Percentiles rank a stretch among this genome's conserved stretches.
Evolutionary conservation across 2,329 filamentous ascomycete genomes (phyloP).

Genomic region (Monosporascus sp.): DNA sequence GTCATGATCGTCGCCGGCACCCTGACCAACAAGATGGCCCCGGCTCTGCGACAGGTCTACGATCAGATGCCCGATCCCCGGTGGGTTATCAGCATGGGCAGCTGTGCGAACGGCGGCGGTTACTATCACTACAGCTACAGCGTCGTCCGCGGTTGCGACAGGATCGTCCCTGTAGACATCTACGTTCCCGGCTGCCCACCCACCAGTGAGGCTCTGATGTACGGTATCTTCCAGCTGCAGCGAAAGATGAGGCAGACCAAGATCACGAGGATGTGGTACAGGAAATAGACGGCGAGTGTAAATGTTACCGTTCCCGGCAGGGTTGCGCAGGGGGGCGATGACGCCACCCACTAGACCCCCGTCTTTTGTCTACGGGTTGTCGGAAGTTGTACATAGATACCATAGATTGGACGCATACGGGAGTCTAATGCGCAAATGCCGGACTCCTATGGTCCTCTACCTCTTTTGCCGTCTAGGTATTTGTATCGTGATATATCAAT

Average conservation of each 20-base stretch:
- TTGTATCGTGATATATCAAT: too few relatives aligned
- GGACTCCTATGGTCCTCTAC: not conserved
- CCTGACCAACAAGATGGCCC: slow-evolving; percentile 94
- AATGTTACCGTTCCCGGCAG: too few relatives aligned
- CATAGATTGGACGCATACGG: not conserved
- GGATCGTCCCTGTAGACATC: slow-evolving; percentile 73
- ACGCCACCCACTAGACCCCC: not conserved
- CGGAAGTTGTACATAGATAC: not conserved
- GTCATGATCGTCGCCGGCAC: slow-evolving; percentile 94
- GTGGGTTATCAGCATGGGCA: slow-evolving; percentile 82
- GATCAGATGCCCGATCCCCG: slow-evolving; percentile 92
- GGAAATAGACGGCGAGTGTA: slow-evolving; percentile 36
- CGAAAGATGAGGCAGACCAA: slow-evolving; percentile 64
- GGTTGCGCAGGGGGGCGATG: too few relatives aligned
- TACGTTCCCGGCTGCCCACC: slow-evolving; percentile 73
- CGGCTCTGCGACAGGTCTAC: slow-evolving; percentile 83
- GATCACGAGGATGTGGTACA: slow-evolving; percentile 53
- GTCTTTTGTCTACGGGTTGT: not conserved
- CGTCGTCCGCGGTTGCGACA: slow-evolving; percentile 69
- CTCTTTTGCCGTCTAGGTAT: too few relatives aligned
- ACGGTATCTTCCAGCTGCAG: slow-evolving; percentile 69
- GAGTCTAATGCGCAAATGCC: not conserved
- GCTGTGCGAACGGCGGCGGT: slow-evolving; percentile 77
- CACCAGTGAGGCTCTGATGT: slow-evolving; percentile 57
- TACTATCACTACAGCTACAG: slow-evolving; percentile 86